Base-by-base conservation (phyloP, 768 basidiomycete genomes). In the Calocybe indica region DNA sequence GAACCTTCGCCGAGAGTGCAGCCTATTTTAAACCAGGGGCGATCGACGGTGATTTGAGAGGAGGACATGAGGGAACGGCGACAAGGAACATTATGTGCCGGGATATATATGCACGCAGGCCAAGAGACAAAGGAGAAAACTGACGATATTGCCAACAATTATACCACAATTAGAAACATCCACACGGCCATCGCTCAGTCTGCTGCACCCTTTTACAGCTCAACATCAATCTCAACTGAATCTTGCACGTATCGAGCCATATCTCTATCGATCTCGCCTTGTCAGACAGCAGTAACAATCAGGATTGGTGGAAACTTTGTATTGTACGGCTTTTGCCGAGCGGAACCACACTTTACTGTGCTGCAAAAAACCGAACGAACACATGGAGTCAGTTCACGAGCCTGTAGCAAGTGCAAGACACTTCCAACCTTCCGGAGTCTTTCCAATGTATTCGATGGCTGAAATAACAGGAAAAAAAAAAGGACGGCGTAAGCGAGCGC, bases 401-500 rank as follows among this genome's bases (percentile, higher is more conserved):
- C 22, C 22, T 22, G 22, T 22, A 22, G 4, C 22, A 22, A 22
- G 22, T 22, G 22, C 4, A 22, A 22, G 22, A 22, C 4, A 4
- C 4, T 22, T 22, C 67, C 33, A 47, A 88, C 90, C 90, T 74
- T 89, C 90, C 49, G 90, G 89, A 37, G 92, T 92, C 75, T 92
- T 92, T 55, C 79, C 81, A 67, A 97, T 88, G 64, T 97, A 97
- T 66, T 96, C 90, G 62, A 97, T 89, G 47, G 94, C 93, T 95
- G 60, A 10, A 54, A 52, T 22, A 4, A 22, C 22, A 22, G 22
- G 4, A 46, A 51, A 48, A 46, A 53, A 52, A 53, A 53, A 43
- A 40, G 34, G 15, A 37, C 38, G 35, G 53, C 56, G 40, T 52
- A 46, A 59, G 47, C 45, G 47, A 49, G 45, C 43, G 40, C 48